Evolutionary conservation across 345 rosid species (phyloP).

Genomic region (Eucalyptus marginata): DNA sequence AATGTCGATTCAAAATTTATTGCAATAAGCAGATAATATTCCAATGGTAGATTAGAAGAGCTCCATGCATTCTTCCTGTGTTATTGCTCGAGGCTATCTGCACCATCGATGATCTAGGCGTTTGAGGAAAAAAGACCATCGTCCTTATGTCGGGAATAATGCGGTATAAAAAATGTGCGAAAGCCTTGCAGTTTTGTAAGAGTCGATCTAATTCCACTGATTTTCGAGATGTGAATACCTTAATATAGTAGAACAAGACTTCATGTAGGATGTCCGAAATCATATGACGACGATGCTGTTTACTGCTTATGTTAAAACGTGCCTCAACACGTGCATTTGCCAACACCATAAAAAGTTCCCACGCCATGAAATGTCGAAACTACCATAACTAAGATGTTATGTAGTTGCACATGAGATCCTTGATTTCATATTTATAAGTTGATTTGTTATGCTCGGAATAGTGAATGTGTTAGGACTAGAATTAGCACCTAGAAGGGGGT

Average conservation of each 20-base stretch:
- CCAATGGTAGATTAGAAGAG: too few relatives aligned
- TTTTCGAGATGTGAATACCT: not conserved
- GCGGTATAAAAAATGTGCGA: not conserved
- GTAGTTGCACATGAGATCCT: not conserved
- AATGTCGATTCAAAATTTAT: too few relatives aligned
- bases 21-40: too few relatives aligned
- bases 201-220: not conserved
- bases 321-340: not conserved
- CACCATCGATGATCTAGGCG: too few relatives aligned
- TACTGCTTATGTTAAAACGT: not conserved
- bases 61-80: not conserved
- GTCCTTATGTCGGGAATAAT: not conserved
- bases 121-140: not conserved
- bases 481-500: too few relatives aligned
- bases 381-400: not conserved
- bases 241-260: not conserved
- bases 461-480: too few relatives aligned
- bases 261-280: not conserved
- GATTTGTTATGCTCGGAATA: not conserved
- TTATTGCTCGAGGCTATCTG: not conserved
- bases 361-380: not conserved
- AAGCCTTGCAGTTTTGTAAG: not conserved
- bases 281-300: not conserved
- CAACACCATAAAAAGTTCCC: not conserved
- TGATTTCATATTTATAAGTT: not conserved